These are phyloP conservation scores for Lactifluus piperatus DNA, from an alignment of 768 basidiomycete genomes.

Conservation along the genomic window DNA sequence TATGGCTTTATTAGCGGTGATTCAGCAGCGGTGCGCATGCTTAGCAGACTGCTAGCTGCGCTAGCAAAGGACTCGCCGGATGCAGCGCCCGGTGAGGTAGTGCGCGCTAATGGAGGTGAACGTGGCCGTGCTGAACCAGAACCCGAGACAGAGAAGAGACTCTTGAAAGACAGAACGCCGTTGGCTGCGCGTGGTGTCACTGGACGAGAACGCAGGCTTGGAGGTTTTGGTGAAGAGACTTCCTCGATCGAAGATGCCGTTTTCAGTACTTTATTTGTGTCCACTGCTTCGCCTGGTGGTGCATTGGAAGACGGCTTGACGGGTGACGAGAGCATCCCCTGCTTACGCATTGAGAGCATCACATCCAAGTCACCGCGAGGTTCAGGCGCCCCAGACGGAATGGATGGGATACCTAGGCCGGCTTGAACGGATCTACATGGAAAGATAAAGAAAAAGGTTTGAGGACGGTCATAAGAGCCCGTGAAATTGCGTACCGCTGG, in stretches of 20 bases:
- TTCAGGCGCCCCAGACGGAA: constrained; percentile 39
- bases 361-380: constrained; percentile 78
- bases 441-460: not conserved
- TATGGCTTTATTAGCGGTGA: constrained; percentile 22
- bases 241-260: not conserved
- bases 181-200: constrained; percentile 19
- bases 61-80: constrained; percentile 50
- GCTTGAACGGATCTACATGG: constrained; percentile 55
- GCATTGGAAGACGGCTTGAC: constrained; percentile 13
- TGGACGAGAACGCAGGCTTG: constrained; percentile 25
- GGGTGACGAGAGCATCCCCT: constrained; percentile 43
- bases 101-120: constrained; percentile 38
- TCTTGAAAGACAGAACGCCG: constrained; percentile 51
- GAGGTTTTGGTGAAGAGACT: constrained; percentile 18
- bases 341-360: constrained; percentile 69
- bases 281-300: constrained; percentile 3
- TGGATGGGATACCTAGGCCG: constrained; percentile 45
- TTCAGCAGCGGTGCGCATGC: constrained; percentile 34
- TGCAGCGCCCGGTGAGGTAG: constrained; percentile 27
- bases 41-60: constrained; percentile 46
- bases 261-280: not conserved
- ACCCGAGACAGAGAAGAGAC: constrained; percentile 40
- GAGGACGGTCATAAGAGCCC: not conserved
- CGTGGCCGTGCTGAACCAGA: constrained; percentile 41
- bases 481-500: constrained; percentile 43